phyloP scores from a whole-genome alignment of 2,329 filamentous ascomycete genomes.

The Trichoderma polysporum region DNA sequence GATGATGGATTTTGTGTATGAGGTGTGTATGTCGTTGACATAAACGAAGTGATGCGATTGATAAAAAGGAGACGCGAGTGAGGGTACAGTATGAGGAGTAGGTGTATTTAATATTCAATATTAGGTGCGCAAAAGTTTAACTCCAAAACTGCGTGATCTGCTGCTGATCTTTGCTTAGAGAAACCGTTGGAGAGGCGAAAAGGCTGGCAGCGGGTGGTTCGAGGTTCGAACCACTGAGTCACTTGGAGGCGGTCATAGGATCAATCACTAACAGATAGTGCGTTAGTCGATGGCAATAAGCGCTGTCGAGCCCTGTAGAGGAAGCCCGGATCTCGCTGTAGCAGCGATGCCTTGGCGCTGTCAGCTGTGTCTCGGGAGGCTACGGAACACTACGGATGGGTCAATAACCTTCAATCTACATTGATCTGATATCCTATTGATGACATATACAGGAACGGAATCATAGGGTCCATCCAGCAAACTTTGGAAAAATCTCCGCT shows the following conservation, averaged over 20 bases:
- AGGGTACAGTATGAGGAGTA: neutral
- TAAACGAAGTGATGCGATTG: neutral
- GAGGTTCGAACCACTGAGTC: conserved; percentile 5
- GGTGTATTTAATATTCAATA: neutral
- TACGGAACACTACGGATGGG: too few relatives aligned
- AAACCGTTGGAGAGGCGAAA: neutral
- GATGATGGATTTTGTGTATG: too few relatives aligned
- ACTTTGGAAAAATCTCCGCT: too few relatives aligned
- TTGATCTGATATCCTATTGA: too few relatives aligned
- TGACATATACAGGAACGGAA: too few relatives aligned
- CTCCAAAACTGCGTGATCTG: conserved; percentile 2
- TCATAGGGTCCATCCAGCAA: too few relatives aligned
- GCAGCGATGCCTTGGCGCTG: neutral
- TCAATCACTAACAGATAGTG: neutral
- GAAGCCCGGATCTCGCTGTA: neutral
- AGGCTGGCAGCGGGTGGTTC: neutral
- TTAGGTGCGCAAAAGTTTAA: neutral
- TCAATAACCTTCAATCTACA: too few relatives aligned
- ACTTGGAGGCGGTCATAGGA: neutral
- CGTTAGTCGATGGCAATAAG: too few relatives aligned
- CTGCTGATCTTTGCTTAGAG: neutral
- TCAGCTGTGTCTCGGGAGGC: neutral
- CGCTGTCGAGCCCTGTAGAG: neutral
- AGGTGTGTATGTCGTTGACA: too few relatives aligned
- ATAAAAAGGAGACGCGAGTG: neutral